Conservation (phyloP, 2,329 filamentous ascomycete genomes). For the Clathrospora elynae region DNA sequence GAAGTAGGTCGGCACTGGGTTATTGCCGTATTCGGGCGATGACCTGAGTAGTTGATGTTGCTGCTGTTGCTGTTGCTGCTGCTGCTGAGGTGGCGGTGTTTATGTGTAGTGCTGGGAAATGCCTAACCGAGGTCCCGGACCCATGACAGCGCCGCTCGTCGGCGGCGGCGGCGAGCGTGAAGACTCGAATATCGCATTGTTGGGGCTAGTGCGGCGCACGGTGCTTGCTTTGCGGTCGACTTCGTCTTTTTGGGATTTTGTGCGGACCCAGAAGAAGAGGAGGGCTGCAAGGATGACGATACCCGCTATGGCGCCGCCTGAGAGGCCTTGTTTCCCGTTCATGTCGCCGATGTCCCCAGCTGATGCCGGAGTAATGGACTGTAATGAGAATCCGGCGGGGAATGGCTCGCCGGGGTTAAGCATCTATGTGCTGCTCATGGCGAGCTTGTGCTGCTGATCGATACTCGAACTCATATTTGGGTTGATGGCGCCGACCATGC, state of each 20-base stretch:
- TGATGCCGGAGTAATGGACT: constrained; percentile 12
- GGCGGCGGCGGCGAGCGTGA: no score
- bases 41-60: not conserved
- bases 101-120: constrained; percentile 5
- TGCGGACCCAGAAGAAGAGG: constrained; percentile 36
- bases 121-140: no score
- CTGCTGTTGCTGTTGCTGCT: not conserved
- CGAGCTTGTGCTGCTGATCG: constrained; percentile 29
- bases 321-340: constrained; percentile 24
- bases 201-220: not conserved
- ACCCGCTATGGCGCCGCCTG: constrained; percentile 49
- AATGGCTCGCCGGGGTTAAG: constrained; percentile 45
- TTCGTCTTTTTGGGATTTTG: constrained; percentile 29
- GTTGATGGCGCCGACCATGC: constrained; percentile 80
- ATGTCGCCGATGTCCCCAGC: constrained; percentile 7
- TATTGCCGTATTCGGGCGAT: not conserved
- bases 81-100: not conserved
- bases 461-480: constrained; percentile 47
- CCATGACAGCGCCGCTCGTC: not conserved
- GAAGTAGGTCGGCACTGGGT: constrained; percentile 1
- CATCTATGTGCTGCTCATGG: constrained; percentile 34
- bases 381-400: constrained; percentile 26
- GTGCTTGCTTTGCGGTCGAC: constrained; percentile 28
- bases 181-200: constrained; percentile 2
- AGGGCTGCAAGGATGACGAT: constrained; percentile 55